Base-by-base conservation (phyloP, 495 filamentous ascomycete genomes). In the Opeltia flavorubescens region DNA sequence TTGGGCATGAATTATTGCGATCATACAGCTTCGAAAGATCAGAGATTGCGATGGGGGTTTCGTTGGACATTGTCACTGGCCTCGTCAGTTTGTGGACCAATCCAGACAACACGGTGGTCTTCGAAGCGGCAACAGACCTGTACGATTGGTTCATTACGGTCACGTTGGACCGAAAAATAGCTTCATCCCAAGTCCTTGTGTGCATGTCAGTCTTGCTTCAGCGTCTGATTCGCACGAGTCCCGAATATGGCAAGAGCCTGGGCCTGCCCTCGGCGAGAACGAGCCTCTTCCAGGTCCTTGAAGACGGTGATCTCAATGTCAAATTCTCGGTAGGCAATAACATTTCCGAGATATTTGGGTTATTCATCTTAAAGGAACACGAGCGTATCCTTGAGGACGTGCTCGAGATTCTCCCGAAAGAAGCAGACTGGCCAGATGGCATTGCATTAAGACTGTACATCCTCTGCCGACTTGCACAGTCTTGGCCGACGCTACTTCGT, bases 381-480 rank as follows among this genome's bases (percentile, higher is more conserved):
- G 84, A 94, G 40, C 71, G 71, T 5, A 81, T 95, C 13, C 81
- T 94, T 47, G 69, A 83, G 42, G 85, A 94, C 53, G 69, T 94
- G 15, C 64, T 91, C 17, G 64, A 71, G 15, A 81, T 64, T 48
- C 72, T 99, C 26, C 86, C 89, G 21, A 69, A 67, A 33, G 81
- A 87, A 46, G 67, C 67, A 17, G 74, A 78, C 36, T 83, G 76
- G 70, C 58, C 66, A 2, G 91, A 95, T 65, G 89, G 88, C 4
- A 86, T 96, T 50, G 86, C 87, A 3, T 70, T 91, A 35, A 80
- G 93, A 13, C 65, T 96, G 6, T 77, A 83, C 54, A 75, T 83
- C 23, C 68, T 95, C 9, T 71, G 78, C 4, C 74, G 73, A 50
- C 64, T 99, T 31, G 89, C 82, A 35, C 82, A 85, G 24, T 60